Conservation (phyloP, 1,284 basidiomycete genomes). For the Trichosporon coremiiforme region DNA sequence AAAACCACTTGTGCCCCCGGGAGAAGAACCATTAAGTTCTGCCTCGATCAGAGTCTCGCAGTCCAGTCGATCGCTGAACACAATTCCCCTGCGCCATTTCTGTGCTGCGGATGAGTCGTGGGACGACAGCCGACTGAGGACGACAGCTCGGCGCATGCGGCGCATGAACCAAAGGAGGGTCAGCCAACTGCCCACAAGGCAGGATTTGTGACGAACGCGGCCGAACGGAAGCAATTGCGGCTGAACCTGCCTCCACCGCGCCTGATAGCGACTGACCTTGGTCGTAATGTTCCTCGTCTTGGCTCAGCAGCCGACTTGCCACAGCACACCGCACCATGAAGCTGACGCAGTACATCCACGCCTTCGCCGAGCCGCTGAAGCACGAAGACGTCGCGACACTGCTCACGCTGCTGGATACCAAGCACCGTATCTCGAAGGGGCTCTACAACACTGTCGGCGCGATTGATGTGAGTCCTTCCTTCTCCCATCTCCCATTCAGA, state of each 20-base stretch:
- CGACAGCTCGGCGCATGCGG: not conserved
- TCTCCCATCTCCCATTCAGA: too few species aligned
- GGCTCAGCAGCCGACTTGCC: not conserved
- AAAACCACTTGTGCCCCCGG: not conserved
- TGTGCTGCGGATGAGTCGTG: not conserved
- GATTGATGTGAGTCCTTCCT: conserved; percentile 43
- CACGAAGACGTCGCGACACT: conserved; percentile 40
- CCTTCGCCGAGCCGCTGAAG: conserved; percentile 44
- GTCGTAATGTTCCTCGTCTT: not conserved
- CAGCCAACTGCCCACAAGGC: not conserved
- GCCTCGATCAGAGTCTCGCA: too few species aligned
- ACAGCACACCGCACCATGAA: conserved; percentile 41
- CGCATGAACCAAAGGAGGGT: not conserved
- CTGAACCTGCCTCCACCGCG: conserved; percentile 1
- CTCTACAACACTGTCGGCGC: conserved; percentile 46
- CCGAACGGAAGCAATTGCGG: not conserved
- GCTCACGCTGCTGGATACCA: conserved; percentile 39
- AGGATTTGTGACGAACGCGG: not conserved
- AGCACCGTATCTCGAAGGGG: conserved; percentile 46
- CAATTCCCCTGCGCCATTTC: not conserved
- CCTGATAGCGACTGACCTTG: not conserved
- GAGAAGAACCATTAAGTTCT: not conserved
- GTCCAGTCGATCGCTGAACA: too few species aligned
- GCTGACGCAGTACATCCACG: conserved; percentile 47
- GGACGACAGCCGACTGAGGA: not conserved